These are phyloP conservation scores for Linum tenue DNA, from an alignment of 345 rosid species.

Conservation along the genomic window DNA sequence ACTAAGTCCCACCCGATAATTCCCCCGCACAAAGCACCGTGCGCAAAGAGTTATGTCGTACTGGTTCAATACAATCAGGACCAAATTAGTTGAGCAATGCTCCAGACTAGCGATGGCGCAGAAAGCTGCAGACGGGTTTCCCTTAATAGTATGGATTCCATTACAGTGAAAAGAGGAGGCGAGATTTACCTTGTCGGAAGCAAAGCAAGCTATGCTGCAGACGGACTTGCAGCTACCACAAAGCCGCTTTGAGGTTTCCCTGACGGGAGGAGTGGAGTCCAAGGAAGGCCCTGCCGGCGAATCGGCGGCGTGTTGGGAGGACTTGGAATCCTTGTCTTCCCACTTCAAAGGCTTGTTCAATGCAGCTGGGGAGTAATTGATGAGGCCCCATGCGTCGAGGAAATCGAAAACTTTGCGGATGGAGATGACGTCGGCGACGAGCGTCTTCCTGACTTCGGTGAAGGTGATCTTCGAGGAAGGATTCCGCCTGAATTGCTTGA, in stretches of 20 bases:
- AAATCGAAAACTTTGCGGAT: slow-evolving; percentile 87
- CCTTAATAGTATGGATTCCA: no score
- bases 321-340: slow-evolving; percentile 76
- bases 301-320: slow-evolving; percentile 15
- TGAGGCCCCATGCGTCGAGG: slow-evolving; percentile 71
- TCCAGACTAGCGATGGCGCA: no score
- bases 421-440: slow-evolving; percentile 76
- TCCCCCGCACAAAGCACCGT: slow-evolving; percentile 87
- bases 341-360: slow-evolving; percentile 63
- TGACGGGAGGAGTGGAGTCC: slow-evolving; percentile 25
- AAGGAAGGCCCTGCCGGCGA: slow-evolving; percentile 5
- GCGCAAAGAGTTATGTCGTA: slow-evolving; percentile 82
- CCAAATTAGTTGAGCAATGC: slow-evolving; percentile 37
- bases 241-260: slow-evolving; percentile 44
- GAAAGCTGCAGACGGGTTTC: no score
- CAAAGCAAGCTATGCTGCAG: slow-evolving; percentile 84
- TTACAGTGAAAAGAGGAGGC: no score
- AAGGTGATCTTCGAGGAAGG: slow-evolving; percentile 63
- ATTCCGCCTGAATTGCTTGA: slow-evolving; percentile 49
- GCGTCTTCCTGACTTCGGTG: slow-evolving; percentile 33
- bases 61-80: slow-evolving; percentile 63
- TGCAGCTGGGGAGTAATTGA: slow-evolving; percentile 43
- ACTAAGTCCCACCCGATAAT: slow-evolving; percentile 67
- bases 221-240: slow-evolving; percentile 75
- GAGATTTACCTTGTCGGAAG: slow-evolving; percentile 59